These are phyloP conservation scores for Aethionema arabicum DNA, from an alignment of 345 rosid species.

Conservation along the genomic window DNA sequence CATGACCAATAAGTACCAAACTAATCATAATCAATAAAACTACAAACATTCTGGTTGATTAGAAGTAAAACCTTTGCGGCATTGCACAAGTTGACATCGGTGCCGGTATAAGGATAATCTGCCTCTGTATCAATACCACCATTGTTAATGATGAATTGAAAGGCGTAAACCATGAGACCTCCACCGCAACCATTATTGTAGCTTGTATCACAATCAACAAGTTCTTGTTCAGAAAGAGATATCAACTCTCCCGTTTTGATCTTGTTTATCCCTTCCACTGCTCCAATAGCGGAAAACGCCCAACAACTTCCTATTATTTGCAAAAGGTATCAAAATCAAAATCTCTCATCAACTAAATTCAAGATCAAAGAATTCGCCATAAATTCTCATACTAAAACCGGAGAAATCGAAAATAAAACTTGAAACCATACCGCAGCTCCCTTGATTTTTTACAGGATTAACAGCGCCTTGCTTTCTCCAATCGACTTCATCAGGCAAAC, in stretches of 20 bases:
- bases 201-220: slow-evolving; percentile 66
- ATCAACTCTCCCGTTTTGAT: slow-evolving; percentile 63
- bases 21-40: slow-evolving; percentile 4
- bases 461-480: slow-evolving; percentile 58
- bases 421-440: slow-evolving; percentile 48
- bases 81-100: slow-evolving; percentile 30
- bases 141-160: slow-evolving; percentile 57
- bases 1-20: neutral
- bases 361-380: too few relatives aligned
- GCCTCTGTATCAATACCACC: slow-evolving; percentile 74
- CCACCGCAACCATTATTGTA: slow-evolving; percentile 81
- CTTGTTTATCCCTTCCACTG: slow-evolving; percentile 82
- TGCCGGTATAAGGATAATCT: slow-evolving; percentile 67
- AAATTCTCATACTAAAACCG: too few relatives aligned
- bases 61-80: neutral
- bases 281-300: slow-evolving; percentile 85
- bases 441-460: slow-evolving; percentile 50
- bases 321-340: too few relatives aligned
- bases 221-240: slow-evolving; percentile 73
- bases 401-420: neutral
- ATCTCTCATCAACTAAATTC: too few relatives aligned
- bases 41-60: neutral
- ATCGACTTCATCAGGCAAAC: slow-evolving; percentile 45
- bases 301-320: slow-evolving; percentile 76
- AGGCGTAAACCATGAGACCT: slow-evolving; percentile 85